phyloP scores from a whole-genome alignment of 2,329 filamentous ascomycete species.

The Talaromyces sp. region DNA sequence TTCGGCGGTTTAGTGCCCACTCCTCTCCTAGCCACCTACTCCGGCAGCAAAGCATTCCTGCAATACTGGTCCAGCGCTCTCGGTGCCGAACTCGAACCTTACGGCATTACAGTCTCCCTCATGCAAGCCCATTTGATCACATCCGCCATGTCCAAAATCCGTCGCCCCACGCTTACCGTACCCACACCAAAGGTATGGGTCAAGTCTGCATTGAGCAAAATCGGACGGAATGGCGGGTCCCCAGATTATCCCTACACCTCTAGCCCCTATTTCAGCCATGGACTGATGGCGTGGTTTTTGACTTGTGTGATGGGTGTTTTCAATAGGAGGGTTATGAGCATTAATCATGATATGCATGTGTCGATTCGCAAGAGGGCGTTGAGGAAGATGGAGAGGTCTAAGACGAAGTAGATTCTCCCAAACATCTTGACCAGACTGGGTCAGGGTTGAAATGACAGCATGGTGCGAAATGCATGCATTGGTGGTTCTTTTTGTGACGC shows the following conservation, averaged over 20 bases:
- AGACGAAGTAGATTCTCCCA: constrained; percentile 26
- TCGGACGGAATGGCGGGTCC: constrained; percentile 73
- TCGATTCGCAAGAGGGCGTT: constrained; percentile 79
- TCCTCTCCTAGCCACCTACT: constrained; percentile 91
- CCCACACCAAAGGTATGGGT: constrained; percentile 84
- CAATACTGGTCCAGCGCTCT: constrained; percentile 93
- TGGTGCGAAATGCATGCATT: neutral
- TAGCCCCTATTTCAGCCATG: constrained; percentile 92
- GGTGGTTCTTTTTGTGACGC: neutral
- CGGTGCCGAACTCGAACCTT: constrained; percentile 73
- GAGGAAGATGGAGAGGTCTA: constrained; percentile 74
- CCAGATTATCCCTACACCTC: constrained; percentile 78
- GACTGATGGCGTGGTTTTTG: constrained; percentile 79
- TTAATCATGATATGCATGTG: constrained; percentile 71
- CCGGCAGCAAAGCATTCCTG: constrained; percentile 94
- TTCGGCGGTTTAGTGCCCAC: constrained; percentile 92
- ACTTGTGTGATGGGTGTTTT: constrained; percentile 59
- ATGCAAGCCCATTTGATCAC: constrained; percentile 91
- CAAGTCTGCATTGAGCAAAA: constrained; percentile 69
- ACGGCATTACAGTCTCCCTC: constrained; percentile 85
- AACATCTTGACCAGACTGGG: neutral
- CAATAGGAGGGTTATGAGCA: constrained; percentile 54
- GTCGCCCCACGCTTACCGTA: constrained; percentile 70
- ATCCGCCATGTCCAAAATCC: constrained; percentile 95
- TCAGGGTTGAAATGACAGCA: neutral